Evolutionary conservation across 2,329 filamentous ascomycete species (phyloP), one percentile per base, ranked within the genome.

Genomic region (Emydomyces testavorans): DNA sequence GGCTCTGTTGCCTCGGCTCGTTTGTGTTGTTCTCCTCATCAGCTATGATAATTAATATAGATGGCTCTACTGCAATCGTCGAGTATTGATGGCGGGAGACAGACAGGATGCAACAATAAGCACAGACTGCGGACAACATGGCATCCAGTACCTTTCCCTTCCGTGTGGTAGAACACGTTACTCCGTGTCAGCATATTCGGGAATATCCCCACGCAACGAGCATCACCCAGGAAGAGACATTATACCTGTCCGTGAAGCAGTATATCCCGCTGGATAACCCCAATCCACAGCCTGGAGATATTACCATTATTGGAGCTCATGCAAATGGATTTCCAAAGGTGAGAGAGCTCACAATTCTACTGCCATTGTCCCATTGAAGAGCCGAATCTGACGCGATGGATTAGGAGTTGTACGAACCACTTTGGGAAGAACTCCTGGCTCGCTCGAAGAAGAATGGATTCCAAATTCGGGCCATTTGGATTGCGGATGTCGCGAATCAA

Each of bases 251-350:
- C 6, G 76, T 95, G 46, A 95, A 94, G 71, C 86, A 95, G 62
- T 96, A 96, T 62, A 83, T 77, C 0, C 89, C 89, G 1, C 70
- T 78, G 48, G 76, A 82, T 59, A 88, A 89, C 57, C 73, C 71
- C 0, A 65, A 70, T 20, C 83, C 86, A 0, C 72, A 78, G 53
- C 76, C 79, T 1, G 85, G 85, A 28, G 85, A 92, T 64, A 70
- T 95, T 6, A 95, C 87, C 16, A 80, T 96, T 50, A 79, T 96
- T 48, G 87, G 77, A 8, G 82, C 83, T 3, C 89, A 95, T 67
- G 90, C 87, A 42, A 95, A 95, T 69, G 90, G 83, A 8, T 94
- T 95, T 56, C 84, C 86, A 8, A 96, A 95, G 75, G 85, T 85
- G 63, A 46, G 58, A 32, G 29, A 6, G 4, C 16, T 32, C 15